Evolutionary conservation across 169 alveolate genomes (phyloP).

Genomic region (Plasmodium chabaudi): DNA sequence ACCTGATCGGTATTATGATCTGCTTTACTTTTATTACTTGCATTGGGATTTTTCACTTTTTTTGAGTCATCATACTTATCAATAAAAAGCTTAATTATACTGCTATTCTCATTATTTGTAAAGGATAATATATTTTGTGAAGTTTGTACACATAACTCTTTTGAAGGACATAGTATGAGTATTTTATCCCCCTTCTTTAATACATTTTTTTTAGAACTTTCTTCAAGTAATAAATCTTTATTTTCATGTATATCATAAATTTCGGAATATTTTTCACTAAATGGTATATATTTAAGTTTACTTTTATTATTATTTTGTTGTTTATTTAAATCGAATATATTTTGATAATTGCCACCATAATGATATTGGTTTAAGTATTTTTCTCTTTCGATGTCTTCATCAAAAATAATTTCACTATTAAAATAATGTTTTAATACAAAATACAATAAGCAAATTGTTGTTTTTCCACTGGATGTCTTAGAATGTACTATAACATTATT

Average conservation of each 20-base stretch:
- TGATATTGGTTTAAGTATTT: conserved; percentile 12
- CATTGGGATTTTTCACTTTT: background rate
- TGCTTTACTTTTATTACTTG: background rate
- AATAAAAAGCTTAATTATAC: conserved; percentile 45
- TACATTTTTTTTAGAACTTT: conserved; percentile 7
- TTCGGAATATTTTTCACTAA: conserved; percentile 63
- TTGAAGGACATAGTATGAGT: conserved; percentile 61
- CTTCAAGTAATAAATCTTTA: conserved; percentile 38
- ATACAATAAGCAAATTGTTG: conserved; percentile 63
- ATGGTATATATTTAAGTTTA: conserved; percentile 53
- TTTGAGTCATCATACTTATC: conserved; percentile 11
- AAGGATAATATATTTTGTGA: conserved; percentile 45
- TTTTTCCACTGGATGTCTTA: conserved; percentile 74
- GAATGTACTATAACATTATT: conserved; percentile 65
- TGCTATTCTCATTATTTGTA: conserved; percentile 18
- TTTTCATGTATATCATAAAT: conserved; percentile 46
- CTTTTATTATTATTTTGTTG: conserved; percentile 3
- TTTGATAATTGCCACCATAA: background rate
- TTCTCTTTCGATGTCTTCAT: conserved; percentile 65
- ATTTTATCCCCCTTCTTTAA: conserved; percentile 57
- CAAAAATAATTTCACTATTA: conserved; percentile 58
- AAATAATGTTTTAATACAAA: conserved; percentile 50
- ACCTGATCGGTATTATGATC: background rate
- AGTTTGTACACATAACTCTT: conserved; percentile 70
- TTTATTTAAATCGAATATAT: conserved; percentile 9